A percentile compares a stretch with the other conserved stretches of the same genome.
These are phyloP conservation scores for Malus sieversii DNA, from an alignment of 306 rosid species.

Conservation along the genomic window DNA sequence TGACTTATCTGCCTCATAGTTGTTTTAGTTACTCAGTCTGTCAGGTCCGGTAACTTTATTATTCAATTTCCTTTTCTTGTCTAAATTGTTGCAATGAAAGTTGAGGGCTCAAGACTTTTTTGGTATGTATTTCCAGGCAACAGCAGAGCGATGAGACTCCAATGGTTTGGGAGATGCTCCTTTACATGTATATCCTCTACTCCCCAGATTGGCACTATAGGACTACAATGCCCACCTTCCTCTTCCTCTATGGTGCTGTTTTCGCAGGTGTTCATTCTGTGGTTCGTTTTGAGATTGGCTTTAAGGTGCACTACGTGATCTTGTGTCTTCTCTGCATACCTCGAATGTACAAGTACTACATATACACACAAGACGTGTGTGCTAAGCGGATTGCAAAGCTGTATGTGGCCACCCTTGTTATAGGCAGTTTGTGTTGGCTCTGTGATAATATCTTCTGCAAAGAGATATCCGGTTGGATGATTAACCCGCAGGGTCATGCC, in stretches of 20 bases:
- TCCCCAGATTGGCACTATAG: constrained; percentile 93
- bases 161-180: constrained; percentile 88
- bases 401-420: constrained; percentile 46
- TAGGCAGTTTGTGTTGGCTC: constrained; percentile 64
- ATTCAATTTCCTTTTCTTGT: constrained; percentile 4
- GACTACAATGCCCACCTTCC: constrained; percentile 77
- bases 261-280: constrained; percentile 56
- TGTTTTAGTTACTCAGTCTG: not conserved
- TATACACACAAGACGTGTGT: constrained; percentile 42
- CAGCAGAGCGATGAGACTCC: constrained; percentile 90
- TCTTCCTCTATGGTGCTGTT: constrained; percentile 60
- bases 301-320: constrained; percentile 59
- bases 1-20: not conserved
- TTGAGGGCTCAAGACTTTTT: constrained; percentile 8
- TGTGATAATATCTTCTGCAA: constrained; percentile 55
- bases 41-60: not conserved
- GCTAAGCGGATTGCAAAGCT: constrained; percentile 58
- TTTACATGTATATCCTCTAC: constrained; percentile 74
- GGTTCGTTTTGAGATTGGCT: constrained; percentile 50
- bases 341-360: constrained; percentile 86
- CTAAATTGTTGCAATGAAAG: constrained; percentile 26
- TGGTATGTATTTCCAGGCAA: constrained; percentile 45
- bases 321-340: constrained; percentile 77
- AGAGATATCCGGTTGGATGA: constrained; percentile 46
- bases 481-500: constrained; percentile 87